Base-by-base conservation (phyloP, 106 monocot species). In the Acanthochlamys bracteata region DNA sequence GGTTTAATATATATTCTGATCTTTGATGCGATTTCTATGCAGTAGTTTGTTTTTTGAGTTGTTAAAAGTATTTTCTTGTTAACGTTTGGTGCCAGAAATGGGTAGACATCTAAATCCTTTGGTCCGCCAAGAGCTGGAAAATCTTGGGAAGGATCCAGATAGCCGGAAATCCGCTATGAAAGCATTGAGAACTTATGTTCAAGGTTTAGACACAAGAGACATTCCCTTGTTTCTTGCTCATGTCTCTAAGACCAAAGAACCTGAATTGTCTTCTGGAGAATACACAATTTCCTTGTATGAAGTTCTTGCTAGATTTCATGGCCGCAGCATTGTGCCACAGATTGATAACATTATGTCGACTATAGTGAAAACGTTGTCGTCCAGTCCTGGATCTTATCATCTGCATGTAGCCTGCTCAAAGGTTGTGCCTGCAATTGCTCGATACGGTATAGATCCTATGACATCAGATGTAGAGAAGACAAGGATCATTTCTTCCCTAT, bases 391-490 rank as follows among this genome's bases (percentile, higher is more conserved):
- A 25, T 90, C 86, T 8, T 88, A 90, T 39, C 82, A 90, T 4
- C 75, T 96, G 7, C 95, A 96, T 60, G 90, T 90, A 59, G 90
- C 95, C 7, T 96, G 95, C 66, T 76, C 95, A 9, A 96, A 85
- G 64, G 95, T 96, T 0, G 90, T 90, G 42, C 90, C 95, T 4
- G 90, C 95, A 0, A 85, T 96, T 41, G 95, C 95, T 20, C 84
- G 95, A 16, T 90, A 96, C 62, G 90, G 80, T 39, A 96, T 96
- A 21, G 84, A 96, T 24, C 80, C 79, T 25, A 80, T 84, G 0
- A 85, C 84, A 15, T 75, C 81, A 4, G 78, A 79, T 7, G 69
- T 56, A 22, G 95, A 87, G 68, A 90, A 88, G 79, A 72, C 55
- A 6, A 76, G 49, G 73, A 91, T 96, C 22, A 91, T 96, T 55